These are phyloP conservation scores for Fusarium austroafricanum DNA, from an alignment of 2,329 filamentous ascomycete genomes.

Conservation along the genomic window DNA sequence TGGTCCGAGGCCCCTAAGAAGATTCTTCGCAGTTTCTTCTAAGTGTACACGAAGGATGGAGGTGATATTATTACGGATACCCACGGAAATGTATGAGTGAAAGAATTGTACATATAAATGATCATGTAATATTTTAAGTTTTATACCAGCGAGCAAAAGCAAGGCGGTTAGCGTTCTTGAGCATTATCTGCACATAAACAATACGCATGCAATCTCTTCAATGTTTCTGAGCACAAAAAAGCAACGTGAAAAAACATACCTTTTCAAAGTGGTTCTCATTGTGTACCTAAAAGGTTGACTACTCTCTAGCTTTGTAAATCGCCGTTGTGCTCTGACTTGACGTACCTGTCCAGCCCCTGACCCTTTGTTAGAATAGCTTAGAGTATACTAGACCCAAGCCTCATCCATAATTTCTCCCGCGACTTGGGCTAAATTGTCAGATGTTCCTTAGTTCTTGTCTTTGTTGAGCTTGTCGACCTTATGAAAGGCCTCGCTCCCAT, in stretches of 20 bases:
- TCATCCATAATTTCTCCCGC: too few species aligned
- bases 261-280: background rate
- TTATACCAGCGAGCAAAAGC: conserved; percentile 31
- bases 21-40: conserved; percentile 39
- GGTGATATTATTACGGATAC: conserved; percentile 39
- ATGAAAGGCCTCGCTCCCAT: background rate
- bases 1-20: conserved; percentile 65
- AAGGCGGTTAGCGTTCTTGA: conserved; percentile 31
- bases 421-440: too few species aligned
- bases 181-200: conserved; percentile 34
- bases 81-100: conserved; percentile 30
- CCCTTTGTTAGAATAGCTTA: too few species aligned
- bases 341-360: too few species aligned
- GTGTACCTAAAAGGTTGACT: too few species aligned
- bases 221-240: background rate
- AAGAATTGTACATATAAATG: conserved; percentile 30
- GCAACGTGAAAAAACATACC: background rate
- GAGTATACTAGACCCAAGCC: too few species aligned
- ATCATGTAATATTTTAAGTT: conserved; percentile 32
- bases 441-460: background rate
- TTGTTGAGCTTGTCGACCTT: background rate
- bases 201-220: conserved; percentile 24
- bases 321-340: too few species aligned
- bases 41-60: conserved; percentile 19
- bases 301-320: too few species aligned